Conservation (phyloP, 1,284 basidiomycete genomes). For the Vanrija sp. region DNA sequence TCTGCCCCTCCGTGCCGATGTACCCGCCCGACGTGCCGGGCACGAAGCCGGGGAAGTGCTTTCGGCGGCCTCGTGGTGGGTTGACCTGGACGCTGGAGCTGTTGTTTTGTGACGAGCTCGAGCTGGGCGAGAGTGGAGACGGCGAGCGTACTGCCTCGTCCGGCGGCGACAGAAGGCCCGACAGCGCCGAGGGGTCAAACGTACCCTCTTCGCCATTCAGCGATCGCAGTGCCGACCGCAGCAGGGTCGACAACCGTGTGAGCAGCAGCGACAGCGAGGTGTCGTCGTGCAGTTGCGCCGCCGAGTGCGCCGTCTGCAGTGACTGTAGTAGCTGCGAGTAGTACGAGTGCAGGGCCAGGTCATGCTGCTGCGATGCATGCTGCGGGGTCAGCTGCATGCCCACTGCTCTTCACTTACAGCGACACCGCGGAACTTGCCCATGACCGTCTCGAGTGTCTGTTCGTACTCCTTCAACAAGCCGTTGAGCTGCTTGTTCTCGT, state of each 20-base stretch:
- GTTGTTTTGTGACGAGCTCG: no score
- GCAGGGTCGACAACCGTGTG: conserved; percentile 64
- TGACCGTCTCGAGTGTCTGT: conserved; percentile 88
- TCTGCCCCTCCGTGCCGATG: conserved; percentile 46
- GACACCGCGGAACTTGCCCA: conserved; percentile 91
- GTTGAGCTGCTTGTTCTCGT: conserved; percentile 92
- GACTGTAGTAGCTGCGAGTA: conserved; percentile 81
- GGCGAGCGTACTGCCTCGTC: background rate
- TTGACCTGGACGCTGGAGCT: background rate
- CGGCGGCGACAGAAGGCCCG: background rate
- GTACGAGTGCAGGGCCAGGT: conserved; percentile 80
- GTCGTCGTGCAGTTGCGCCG: conserved; percentile 60
- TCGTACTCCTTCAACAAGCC: conserved; percentile 90
- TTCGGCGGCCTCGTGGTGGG: background rate
- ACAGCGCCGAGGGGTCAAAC: background rate
- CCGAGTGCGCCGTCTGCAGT: conserved; percentile 62
- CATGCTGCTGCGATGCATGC: conserved; percentile 88
- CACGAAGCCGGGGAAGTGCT: conserved; percentile 32
- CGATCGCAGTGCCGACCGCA: conserved; percentile 68
- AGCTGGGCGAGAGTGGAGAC: background rate
- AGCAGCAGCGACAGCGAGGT: conserved; percentile 65
- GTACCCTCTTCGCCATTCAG: conserved; percentile 62
- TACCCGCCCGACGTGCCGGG: conserved; percentile 43
- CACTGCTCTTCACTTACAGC: conserved; percentile 66
- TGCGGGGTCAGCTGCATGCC: conserved; percentile 43